Conservation (phyloP, 805 yeast genomes). For the Cyberlindnera samutprakarnensis region DNA sequence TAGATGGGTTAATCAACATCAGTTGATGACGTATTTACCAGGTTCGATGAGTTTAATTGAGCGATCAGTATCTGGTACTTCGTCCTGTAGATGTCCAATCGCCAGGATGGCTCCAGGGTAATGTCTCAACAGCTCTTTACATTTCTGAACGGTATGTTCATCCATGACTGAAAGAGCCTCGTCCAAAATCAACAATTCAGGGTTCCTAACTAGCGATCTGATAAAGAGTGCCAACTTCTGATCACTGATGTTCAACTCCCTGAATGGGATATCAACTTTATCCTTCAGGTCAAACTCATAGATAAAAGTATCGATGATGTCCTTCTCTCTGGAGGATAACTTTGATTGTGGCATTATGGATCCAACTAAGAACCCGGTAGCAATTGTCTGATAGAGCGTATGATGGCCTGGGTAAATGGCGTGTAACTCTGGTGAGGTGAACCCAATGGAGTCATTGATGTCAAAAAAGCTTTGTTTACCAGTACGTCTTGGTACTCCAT, state of each 20-base stretch:
- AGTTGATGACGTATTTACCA: constrained; percentile 28
- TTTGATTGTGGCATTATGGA: constrained; percentile 44
- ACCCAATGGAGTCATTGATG: constrained; percentile 73
- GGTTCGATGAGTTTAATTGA: constrained; percentile 27
- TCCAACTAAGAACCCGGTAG: constrained; percentile 74
- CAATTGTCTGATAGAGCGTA: constrained; percentile 47
- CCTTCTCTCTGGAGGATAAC: constrained; percentile 30
- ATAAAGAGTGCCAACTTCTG: constrained; percentile 75
- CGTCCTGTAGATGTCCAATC: constrained; percentile 75
- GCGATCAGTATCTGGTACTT: constrained; percentile 65
- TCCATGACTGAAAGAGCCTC: constrained; percentile 94
- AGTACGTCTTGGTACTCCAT: constrained; percentile 61
- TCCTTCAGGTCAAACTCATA: constrained; percentile 36
- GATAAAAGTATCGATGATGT: constrained; percentile 37
- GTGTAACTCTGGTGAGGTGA: constrained; percentile 88
- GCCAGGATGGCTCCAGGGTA: constrained; percentile 69
- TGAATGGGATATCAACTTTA: constrained; percentile 35
- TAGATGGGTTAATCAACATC: too few species aligned
- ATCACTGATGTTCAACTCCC: constrained; percentile 53
- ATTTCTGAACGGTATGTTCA: constrained; percentile 45
- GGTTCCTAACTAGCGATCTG: constrained; percentile 71
- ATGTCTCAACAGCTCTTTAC: constrained; percentile 41
- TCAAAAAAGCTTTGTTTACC: constrained; percentile 75
- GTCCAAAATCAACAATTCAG: constrained; percentile 73
- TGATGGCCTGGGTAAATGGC: constrained; percentile 64